Percentiles rank a stretch among this genome's conserved stretches.
Evolutionary conservation across 805 yeast species (phyloP).

Genomic region (Myxozyma sirexii): DNA sequence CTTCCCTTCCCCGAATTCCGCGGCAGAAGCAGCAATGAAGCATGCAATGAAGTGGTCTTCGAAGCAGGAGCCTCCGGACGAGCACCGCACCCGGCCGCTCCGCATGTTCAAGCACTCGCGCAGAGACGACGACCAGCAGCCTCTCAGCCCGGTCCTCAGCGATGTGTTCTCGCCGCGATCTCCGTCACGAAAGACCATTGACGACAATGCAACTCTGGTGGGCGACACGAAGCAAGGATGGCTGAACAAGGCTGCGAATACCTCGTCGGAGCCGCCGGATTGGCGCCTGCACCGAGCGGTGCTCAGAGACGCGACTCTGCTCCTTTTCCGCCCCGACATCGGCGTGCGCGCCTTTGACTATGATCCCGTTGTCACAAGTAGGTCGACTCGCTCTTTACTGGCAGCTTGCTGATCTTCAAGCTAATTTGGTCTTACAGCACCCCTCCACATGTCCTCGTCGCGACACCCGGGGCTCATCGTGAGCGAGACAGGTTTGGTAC

Average conservation of each 20-base stretch:
- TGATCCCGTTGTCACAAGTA: conserved; percentile 1
- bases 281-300: conserved; percentile 63
- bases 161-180: conserved; percentile 2
- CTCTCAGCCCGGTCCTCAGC: conserved; percentile 12
- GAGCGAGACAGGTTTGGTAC: conserved; percentile 52
- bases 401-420: no score
- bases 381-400: not conserved
- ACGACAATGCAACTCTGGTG: not conserved
- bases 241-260: conserved; percentile 51
- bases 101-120: conserved; percentile 22
- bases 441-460: conserved; percentile 26
- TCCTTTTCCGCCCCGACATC: conserved; percentile 60
- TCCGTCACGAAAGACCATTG: conserved; percentile 7
- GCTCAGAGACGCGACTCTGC: conserved; percentile 67
- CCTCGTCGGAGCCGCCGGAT: conserved; percentile 19
- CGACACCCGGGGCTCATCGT: conserved; percentile 66
- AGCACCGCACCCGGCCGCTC: conserved; percentile 14
- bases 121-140: conserved; percentile 11
- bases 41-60: conserved; percentile 22
- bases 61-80: conserved; percentile 12
- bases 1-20: no score
- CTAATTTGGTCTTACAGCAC: not conserved
- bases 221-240: conserved; percentile 53
- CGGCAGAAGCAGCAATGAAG: not conserved
- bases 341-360: conserved; percentile 47